A percentile compares a stretch with the other conserved stretches of the same genome.
Evolutionary conservation across 1,284 basidiomycete genomes (phyloP).

Genomic region (Leccinum cinnamomeum): DNA sequence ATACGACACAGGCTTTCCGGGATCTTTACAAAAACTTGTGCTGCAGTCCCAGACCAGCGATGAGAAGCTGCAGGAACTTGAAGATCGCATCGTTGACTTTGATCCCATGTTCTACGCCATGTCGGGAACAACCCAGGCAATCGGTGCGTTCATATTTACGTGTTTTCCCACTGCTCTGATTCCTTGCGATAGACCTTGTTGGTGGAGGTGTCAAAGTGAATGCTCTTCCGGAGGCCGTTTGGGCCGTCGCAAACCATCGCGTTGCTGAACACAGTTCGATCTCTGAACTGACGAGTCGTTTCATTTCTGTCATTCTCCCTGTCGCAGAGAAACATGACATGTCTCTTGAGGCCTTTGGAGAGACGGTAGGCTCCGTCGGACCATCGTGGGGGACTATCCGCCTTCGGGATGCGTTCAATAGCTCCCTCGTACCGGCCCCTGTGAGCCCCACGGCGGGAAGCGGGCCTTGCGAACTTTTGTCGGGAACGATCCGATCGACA

Average conservation of each 20-base stretch:
- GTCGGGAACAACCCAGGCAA: slow-evolving; percentile 50
- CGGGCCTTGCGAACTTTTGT: slow-evolving; percentile 46
- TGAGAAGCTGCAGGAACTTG: slow-evolving; percentile 34
- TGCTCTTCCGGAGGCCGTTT: slow-evolving; percentile 42
- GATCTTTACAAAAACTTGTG: slow-evolving; percentile 32
- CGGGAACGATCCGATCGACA: slow-evolving; percentile 47
- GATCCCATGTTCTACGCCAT: slow-evolving; percentile 29
- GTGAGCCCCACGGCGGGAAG: slow-evolving; percentile 45
- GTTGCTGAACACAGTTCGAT: slow-evolving; percentile 41
- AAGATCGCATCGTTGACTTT: slow-evolving; percentile 28
- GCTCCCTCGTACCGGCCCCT: slow-evolving; percentile 49
- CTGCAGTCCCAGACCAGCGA: slow-evolving; percentile 30
- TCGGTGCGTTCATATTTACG: slow-evolving; percentile 30
- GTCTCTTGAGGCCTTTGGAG: slow-evolving; percentile 45
- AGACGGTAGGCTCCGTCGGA: slow-evolving; percentile 22
- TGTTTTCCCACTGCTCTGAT: not conserved
- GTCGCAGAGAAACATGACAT: slow-evolving; percentile 41
- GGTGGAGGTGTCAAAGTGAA: slow-evolving; percentile 49
- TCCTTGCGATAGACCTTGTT: slow-evolving; percentile 37
- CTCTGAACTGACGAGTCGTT: slow-evolving; percentile 34
- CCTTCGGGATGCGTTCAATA: slow-evolving; percentile 40
- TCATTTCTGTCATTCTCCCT: slow-evolving; percentile 36
- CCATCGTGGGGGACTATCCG: slow-evolving; percentile 26
- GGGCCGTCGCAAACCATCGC: slow-evolving; percentile 43
- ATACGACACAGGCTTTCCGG: slow-evolving; percentile 31